These are phyloP conservation scores for Hyphopichia burtonii DNA, from an alignment of 1,139 yeast genomes.

Conservation along the genomic window DNA sequence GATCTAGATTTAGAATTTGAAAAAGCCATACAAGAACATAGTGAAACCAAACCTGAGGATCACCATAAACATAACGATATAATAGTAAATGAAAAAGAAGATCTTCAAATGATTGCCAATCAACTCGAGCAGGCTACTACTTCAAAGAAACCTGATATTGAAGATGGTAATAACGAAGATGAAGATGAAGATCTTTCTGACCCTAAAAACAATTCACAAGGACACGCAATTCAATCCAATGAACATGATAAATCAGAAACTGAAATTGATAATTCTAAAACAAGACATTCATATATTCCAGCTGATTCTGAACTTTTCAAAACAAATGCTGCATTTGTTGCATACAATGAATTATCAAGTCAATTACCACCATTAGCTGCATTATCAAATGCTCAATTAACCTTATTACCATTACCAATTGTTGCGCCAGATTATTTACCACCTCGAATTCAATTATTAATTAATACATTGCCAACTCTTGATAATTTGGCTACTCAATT, in stretches of 20 bases:
- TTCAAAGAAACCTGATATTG: conserved; percentile 6
- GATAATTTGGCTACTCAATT: conserved; percentile 77
- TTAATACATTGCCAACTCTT: conserved; percentile 67
- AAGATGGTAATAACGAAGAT: background rate
- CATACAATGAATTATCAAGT: conserved; percentile 41
- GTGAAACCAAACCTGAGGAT: conserved; percentile 4
- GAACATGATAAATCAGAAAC: background rate
- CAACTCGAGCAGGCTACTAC: conserved; percentile 18
- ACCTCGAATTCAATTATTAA: conserved; percentile 57
- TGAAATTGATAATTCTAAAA: background rate
- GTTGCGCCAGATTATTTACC: conserved; percentile 58
- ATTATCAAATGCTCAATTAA: conserved; percentile 51
- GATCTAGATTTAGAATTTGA: conserved; percentile 13
- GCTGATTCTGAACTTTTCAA: conserved; percentile 45
- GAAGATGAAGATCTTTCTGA: background rate
- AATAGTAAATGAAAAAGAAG: conserved; percentile 12
- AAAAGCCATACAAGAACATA: conserved; percentile 12
- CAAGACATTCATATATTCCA: conserved; percentile 22
- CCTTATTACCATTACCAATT: conserved; percentile 57
- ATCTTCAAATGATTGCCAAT: conserved; percentile 17
- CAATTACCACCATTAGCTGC: conserved; percentile 40
- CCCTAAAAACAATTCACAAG: too few relatives aligned
- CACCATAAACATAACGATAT: background rate
- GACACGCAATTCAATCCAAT: background rate
- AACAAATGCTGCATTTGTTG: conserved; percentile 42